These are phyloP conservation scores for Periconia macrospinosa DNA, from an alignment of 2,329 filamentous ascomycete species.

Conservation along the genomic window DNA sequence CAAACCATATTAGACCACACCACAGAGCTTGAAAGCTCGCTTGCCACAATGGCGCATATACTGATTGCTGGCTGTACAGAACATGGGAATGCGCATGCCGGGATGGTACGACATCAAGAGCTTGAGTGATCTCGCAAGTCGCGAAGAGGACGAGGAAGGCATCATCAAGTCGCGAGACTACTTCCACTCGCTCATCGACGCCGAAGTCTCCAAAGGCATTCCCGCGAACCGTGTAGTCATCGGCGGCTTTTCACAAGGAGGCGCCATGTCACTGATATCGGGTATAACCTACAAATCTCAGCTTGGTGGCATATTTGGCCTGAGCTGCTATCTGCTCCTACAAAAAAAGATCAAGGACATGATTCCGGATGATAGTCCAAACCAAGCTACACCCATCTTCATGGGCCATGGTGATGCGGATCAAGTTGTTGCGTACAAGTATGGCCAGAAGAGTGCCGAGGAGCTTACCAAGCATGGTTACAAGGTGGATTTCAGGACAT, in stretches of 20 bases:
- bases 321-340: constrained; percentile 81
- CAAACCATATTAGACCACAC: too few relatives aligned
- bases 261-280: constrained; percentile 80
- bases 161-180: constrained; percentile 73
- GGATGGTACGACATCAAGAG: constrained; percentile 79
- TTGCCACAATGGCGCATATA: too few relatives aligned
- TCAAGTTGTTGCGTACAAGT: constrained; percentile 68
- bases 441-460: constrained; percentile 69
- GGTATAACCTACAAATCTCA: constrained; percentile 74
- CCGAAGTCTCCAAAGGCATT: constrained; percentile 80
- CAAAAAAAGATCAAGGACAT: constrained; percentile 62
- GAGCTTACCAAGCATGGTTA: constrained; percentile 70
- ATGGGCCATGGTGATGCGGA: constrained; percentile 87
- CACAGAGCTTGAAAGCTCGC: too few relatives aligned
- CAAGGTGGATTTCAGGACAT: constrained; percentile 74
- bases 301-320: constrained; percentile 83
- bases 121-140: constrained; percentile 49
- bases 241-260: constrained; percentile 84
- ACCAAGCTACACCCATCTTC: constrained; percentile 79
- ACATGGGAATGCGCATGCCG: constrained; percentile 77
- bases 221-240: constrained; percentile 80
- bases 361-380: constrained; percentile 52
- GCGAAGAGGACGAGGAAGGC: constrained; percentile 68
- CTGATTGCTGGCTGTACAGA: constrained; percentile 51
- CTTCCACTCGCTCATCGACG: constrained; percentile 76